Evolutionary conservation across 441 rosid genomes (phyloP).

Genomic region (Kokia cookei): DNA sequence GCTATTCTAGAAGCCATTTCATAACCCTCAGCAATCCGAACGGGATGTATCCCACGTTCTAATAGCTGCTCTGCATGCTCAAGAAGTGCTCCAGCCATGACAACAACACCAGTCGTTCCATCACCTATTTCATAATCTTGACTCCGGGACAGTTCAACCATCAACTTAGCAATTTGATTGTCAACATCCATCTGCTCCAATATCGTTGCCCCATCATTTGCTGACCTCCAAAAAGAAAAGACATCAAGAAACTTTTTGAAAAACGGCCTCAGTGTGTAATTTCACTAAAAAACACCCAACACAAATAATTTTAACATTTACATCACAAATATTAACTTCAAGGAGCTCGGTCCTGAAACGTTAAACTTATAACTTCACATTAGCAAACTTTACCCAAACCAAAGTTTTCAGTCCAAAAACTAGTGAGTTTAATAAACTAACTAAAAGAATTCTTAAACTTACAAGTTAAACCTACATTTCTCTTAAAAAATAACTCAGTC

Average conservation of each 20-base stretch:
- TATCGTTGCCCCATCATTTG: slow-evolving; percentile 97
- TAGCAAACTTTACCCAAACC: not conserved
- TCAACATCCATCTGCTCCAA: slow-evolving; percentile 99
- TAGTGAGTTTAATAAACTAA: not conserved
- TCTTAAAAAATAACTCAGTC: not conserved
- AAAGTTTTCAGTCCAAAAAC: not conserved
- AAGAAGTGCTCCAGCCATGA: slow-evolving; percentile 88
- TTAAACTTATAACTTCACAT: not conserved
- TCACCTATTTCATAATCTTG: slow-evolving; percentile 98
- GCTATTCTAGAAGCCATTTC: slow-evolving; percentile 90
- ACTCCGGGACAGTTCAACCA: slow-evolving; percentile 91
- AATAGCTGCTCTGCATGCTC: slow-evolving; percentile 89
- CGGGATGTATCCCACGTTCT: slow-evolving; percentile 96
- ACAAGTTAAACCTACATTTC: not conserved
- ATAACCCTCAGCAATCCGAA: slow-evolving; percentile 87
- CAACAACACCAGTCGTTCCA: slow-evolving; percentile 98
- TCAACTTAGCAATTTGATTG: slow-evolving; percentile 90
- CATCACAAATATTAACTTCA: not conserved
- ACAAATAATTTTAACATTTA: not conserved
- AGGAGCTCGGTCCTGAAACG: not conserved
- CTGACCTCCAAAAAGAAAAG: slow-evolving; percentile 22
- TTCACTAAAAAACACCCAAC: not conserved
- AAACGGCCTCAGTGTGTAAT: not conserved
- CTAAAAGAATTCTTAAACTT: not conserved
- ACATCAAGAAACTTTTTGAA: not conserved